A percentile compares a stretch with the other conserved stretches of the same genome.
Evolutionary conservation across 805 yeast genomes (phyloP).

Genomic region (Lipomyces mesembrius): DNA sequence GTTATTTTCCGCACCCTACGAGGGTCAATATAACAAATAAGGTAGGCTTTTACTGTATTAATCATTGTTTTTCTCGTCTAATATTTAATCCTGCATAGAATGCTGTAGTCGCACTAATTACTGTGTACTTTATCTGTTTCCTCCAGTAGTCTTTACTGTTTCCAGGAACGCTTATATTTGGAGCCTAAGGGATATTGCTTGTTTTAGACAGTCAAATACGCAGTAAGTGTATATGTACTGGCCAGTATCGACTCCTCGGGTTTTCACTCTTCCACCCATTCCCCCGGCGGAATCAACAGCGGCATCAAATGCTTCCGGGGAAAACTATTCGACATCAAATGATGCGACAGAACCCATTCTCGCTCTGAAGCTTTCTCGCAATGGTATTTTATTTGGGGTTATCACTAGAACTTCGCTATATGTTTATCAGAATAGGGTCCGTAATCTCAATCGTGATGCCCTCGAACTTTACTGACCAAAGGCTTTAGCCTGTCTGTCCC

Average conservation of each 20-base stretch:
- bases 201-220: background rate
- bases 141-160: too few relatives aligned
- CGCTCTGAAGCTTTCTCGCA: conserved; percentile 42
- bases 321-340: background rate
- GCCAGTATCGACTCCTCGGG: conserved; percentile 45
- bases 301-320: background rate
- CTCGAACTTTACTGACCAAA: conserved; percentile 14
- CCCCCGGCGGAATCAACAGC: conserved; percentile 3
- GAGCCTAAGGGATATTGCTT: background rate
- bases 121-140: too few relatives aligned
- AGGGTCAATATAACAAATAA: background rate
- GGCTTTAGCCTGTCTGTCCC: conserved; percentile 51
- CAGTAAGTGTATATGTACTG: conserved; percentile 41
- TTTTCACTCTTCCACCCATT: conserved; percentile 40
- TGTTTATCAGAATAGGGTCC: conserved; percentile 47
- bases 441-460: conserved; percentile 8
- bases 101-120: background rate
- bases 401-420: conserved; percentile 50
- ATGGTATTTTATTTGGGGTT: conserved; percentile 45
- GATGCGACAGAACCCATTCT: conserved; percentile 46
- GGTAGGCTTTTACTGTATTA: background rate
- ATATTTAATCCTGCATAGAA: background rate
- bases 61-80: background rate
- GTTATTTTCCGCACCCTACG: background rate
- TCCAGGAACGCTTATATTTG: background rate